Conservation (phyloP, 2,329 filamentous ascomycete species). For the Fusarium cyanostomum region DNA sequence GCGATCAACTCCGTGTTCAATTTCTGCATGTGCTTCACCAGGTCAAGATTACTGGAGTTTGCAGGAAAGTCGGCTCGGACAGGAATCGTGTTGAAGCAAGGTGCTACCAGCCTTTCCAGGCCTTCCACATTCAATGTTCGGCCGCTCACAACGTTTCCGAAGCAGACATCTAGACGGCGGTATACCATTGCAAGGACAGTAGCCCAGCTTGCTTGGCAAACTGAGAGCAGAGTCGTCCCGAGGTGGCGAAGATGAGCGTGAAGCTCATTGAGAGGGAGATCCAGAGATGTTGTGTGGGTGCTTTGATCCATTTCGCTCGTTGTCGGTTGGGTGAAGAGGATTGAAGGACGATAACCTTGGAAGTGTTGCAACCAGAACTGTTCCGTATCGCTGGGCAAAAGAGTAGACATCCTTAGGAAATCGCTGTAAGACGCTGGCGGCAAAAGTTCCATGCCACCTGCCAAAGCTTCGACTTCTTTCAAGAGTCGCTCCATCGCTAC, state of each 20-base stretch:
- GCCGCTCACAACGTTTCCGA: conserved; percentile 87
- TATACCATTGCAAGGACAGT: conserved; percentile 68
- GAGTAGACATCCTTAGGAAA: conserved; percentile 70
- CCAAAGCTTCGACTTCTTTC: conserved; percentile 72
- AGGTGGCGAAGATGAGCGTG: conserved; percentile 61
- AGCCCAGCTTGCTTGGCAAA: conserved; percentile 79
- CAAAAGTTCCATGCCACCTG: conserved; percentile 58
- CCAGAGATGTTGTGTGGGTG: conserved; percentile 43
- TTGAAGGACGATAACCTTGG: conserved; percentile 54
- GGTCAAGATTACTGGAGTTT: conserved; percentile 60
- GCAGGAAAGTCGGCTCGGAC: conserved; percentile 66
- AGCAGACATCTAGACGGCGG: conserved; percentile 74
- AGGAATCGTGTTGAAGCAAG: conserved; percentile 92
- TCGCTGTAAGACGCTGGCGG: conserved; percentile 64
- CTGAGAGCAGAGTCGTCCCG: conserved; percentile 69
- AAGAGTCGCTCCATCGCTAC: conserved; percentile 77
- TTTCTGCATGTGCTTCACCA: conserved; percentile 68
- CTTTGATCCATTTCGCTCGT: conserved; percentile 42
- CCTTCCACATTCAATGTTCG: conserved; percentile 72
- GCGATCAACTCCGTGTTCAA: conserved; percentile 69
- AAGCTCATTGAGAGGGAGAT: conserved; percentile 55
- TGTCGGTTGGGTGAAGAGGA: conserved; percentile 38
- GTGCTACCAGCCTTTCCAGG: conserved; percentile 79
- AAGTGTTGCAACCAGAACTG: conserved; percentile 74
- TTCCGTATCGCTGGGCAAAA: conserved; percentile 59